Evolutionary conservation across 2,329 filamentous ascomycete genomes (phyloP), one percentile per base, ranked within the genome.

Genomic region (Trichoderma semiorbis): DNA sequence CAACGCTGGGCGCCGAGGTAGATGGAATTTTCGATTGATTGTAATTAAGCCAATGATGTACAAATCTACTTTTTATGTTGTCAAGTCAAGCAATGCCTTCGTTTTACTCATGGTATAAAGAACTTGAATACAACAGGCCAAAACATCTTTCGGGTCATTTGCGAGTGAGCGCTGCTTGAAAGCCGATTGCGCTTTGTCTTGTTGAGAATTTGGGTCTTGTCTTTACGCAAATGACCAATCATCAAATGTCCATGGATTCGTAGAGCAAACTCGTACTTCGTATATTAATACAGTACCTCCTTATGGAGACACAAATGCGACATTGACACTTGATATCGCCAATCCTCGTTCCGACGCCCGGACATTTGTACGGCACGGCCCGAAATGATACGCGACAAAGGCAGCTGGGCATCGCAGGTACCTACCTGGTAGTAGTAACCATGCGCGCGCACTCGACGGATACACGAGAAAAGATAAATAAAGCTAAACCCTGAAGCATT

Each of bases 351-450:
- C 50, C 50, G 50, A 28, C 26, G 11, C 47, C 39, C 39, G 61
- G n/a, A 21, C 39, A 53, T 32, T 21, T 32, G 28, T 43, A 55
- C 68, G 68, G 68, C 47, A 57, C 69, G 69, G 69, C 50, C 69
- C 47, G 43, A 66, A 55, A 36, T 55, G 39, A 47, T 28, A 21
- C 26, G 26, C 10, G 26, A 34, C 57, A 34, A 36, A 32, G 26
- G 28, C 18, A 47, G 43, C 43, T 47, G 43, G 43, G 43, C 43
- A n/a, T 47, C 43, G 1, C 43, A 32, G 30, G 30, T 47, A 47
- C 43, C 16, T 47, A 47, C 43, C 39, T n/a, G 3, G 5, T 3
- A 16, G 6, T 39, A 36, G 5, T 43, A 47, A 7, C 43, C 18
- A 47, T 21, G 43, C 43, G 18, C 36, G 36, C 43, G 43, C 36